Evolutionary conservation across 371 early-diverging fungal species (phyloP), one percentile per base, ranked within the genome.

Genomic region (Dinochytrium kinnereticum): DNA sequence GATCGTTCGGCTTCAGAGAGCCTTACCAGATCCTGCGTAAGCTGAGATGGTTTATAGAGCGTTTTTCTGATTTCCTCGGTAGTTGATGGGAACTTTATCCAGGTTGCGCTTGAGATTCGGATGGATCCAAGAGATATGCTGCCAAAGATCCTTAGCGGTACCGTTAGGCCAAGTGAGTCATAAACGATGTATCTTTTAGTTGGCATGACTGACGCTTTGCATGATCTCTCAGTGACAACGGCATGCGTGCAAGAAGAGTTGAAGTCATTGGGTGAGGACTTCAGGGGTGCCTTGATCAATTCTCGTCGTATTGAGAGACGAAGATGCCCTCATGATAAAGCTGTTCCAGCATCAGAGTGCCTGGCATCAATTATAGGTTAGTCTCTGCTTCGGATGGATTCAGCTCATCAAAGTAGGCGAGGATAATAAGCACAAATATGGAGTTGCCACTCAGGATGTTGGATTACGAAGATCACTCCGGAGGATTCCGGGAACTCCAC

Each of bases 21-120:
- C 97, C 97, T 19, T 97, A 90, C 83, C 97, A 96, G 79, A 81
- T 96, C 10, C 68, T 97, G 37, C 80, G 94, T 93, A 88, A 73
- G 83, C 73, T 24, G 49, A 21, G 13, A 21, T 7, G 30, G 3
- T 10, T 37, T 21, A 2, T 24, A 33, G 34, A 10, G 21, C 19
- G n/a, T 71, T 1, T 2, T 51, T 19, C 19, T 26, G 30, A 10
- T 17, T 31, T 34, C 50, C 28, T 21, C n/a, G 26, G 26, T 57
- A 92, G 91, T 91, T 24, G 95, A 95, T 77, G 91, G 91, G 21
- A 89, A 87, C 61, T 93, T 95, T 73, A 83, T 91, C 37, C 82
- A 89, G 68, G 86, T 86, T 28, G 90, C 90, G 7, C 72, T 86
- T 59, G 79, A 82, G 38, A 86, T 88, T 70, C 80, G 88, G 68